Base-by-base conservation (phyloP, 2,329 filamentous ascomycete genomes). In the Malbranchea zuffiana region DNA sequence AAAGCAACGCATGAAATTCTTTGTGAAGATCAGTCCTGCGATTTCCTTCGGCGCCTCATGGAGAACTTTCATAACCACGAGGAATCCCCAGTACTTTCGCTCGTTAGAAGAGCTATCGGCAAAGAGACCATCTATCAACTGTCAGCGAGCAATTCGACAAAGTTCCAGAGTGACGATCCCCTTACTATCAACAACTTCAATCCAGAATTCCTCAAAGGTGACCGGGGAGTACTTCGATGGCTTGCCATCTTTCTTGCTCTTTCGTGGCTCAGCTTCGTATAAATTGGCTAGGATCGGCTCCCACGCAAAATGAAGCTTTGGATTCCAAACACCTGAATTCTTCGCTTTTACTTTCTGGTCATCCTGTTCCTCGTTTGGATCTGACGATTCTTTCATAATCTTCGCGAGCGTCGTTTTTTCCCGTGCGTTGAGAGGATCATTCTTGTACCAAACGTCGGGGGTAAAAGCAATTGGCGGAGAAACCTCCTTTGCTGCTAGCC, bases 71-170 rank as follows among this genome's bases (percentile, higher is more conserved):
- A 80, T 77, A 51, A 95, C 84, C 2, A 96, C 72, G 50, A 87
- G 76, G 60, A 96, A 88, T 0, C 90, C 90, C 59, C 85, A 86
- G 51, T 84, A 85, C 59, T 95, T 96, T 39, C 92, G 81, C 48
- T 87, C 84, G 28, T 87, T 78, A 1, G 86, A 92, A 5, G 87
- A 80, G 7, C 73, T 76, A 39, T 80, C 75, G 4, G 83, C 80
- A 55, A 96, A 95, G 3, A 95, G 69, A 6, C 82, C 80, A 54
- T 88, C 82, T 88, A 44, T 0, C 30, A 2, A 37, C 20, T 25
- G 25, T 55, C 28, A 32, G 25, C 48, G 58, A 64, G 49, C 29
- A 42, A 17, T 20, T n/a, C 11, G 3, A 7, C 8, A 3, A 27
- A 10, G 12, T 19, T 17, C 31, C 38, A 13, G 25, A 8, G 20